phyloP scores from a whole-genome alignment of 1,284 basidiomycete species.

The Irpex sp. region DNA sequence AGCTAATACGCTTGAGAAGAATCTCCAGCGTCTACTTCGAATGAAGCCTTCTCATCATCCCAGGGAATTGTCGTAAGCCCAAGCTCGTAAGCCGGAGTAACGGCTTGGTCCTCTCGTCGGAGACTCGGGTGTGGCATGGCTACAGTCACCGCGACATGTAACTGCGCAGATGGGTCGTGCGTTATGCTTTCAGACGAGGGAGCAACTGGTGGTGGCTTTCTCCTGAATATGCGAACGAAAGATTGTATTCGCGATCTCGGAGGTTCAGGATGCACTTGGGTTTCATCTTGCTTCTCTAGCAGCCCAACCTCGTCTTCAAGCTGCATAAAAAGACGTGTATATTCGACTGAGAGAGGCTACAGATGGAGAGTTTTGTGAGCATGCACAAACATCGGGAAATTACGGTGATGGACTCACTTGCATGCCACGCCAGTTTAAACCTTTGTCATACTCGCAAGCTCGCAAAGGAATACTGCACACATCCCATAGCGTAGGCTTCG shows the following conservation, averaged over 20 bases:
- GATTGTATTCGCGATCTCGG: neutral
- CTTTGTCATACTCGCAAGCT: neutral
- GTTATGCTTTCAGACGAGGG: neutral
- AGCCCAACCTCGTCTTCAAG: neutral
- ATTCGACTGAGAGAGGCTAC: neutral
- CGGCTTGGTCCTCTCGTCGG: neutral
- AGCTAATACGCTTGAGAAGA: neutral
- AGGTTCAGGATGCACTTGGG: neutral
- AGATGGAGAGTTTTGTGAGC: neutral
- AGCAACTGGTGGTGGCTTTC: neutral
- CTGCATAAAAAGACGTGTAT: neutral
- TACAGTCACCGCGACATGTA: conserved; percentile 20
- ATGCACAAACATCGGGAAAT: neutral
- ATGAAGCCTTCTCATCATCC: conserved; percentile 36
- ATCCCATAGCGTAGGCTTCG: conserved; percentile 23
- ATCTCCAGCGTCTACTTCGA: neutral
- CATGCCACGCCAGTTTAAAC: conserved; percentile 13
- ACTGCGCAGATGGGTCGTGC: neutral
- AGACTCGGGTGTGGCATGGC: conserved; percentile 17
- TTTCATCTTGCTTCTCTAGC: neutral
- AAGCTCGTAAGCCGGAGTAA: conserved; percentile 5
- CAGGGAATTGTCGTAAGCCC: conserved; percentile 8
- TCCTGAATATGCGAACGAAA: neutral
- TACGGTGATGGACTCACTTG: conserved; percentile 16
- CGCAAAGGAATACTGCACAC: neutral